Conservation (phyloP, 225 moss, liverwort and hornwort genomes). For the Pseudoscleropodium purum region DNA sequence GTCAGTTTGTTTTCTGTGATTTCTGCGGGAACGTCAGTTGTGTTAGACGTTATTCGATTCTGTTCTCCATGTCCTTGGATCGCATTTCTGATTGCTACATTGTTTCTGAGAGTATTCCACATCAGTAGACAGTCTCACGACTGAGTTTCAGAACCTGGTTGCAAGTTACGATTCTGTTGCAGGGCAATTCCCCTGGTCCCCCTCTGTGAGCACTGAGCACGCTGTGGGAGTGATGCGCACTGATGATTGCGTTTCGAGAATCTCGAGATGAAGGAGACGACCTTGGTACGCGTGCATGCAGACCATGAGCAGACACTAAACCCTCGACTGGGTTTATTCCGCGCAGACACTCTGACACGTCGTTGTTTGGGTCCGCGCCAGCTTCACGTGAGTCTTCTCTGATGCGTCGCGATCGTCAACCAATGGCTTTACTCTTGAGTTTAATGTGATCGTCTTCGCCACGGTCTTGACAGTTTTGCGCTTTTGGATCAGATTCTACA, state of each 20-base stretch:
- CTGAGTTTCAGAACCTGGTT: neutral
- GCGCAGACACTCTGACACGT: neutral
- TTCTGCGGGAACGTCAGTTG: neutral
- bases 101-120: neutral
- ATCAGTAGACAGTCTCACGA: neutral
- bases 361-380: constrained; percentile 9
- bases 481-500: neutral
- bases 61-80: neutral
- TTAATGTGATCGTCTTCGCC: neutral
- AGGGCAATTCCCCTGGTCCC: neutral
- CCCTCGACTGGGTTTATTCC: neutral
- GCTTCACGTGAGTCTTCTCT: constrained; percentile 2
- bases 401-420: neutral
- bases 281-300: constrained; percentile 1
- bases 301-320: neutral
- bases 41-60: neutral
- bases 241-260: neutral
- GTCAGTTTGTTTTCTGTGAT: neutral
- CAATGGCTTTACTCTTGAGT: neutral
- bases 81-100: neutral
- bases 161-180: neutral
- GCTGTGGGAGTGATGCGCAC: neutral
- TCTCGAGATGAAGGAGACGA: constrained; percentile 1
- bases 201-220: neutral
- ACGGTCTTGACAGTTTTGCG: neutral